Evolutionary conservation across 331 rosid genomes (phyloP), one percentile per base, ranked within the genome.

Genomic region (Dryas integrifolia): DNA sequence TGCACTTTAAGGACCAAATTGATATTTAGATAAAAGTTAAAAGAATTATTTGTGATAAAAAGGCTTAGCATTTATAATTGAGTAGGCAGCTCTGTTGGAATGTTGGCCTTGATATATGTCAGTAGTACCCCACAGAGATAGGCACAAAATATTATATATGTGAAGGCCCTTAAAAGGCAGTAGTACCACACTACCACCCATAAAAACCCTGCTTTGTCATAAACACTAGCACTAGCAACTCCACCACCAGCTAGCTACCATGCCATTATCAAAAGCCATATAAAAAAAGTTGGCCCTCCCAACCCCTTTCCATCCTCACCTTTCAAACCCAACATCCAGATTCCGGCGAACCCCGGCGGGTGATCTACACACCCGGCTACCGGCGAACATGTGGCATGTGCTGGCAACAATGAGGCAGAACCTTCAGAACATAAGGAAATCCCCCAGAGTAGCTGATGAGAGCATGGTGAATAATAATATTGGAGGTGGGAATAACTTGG

Each of bases 361-460:
- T 30, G 35, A 30, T 30, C 35, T 30, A 30, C 35, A 30, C 35
- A 30, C 35, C 35, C 35, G 35, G 35, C 35, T 30, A 30, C 35
- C 35, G 35, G 35, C 35, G 15, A 74, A 39, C n/a, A 91, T 89
- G 92, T 75, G 79, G 87, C 73, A 86, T 58, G 4, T 85, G 74
- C 24, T 89, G 30, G 80, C 79, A 10, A 78, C 82, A 51, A 73
- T 89, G 77, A 77, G 83, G 61, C 90, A 84, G 65, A 92, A 88
- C 75, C 70, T 92, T 15, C 83, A 86, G 16, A 92, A 70, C 79
- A 72, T 86, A 40, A 87, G 76, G 70, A 91, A 91, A 80, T 84
- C 91, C 15, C 86, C 95, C n/a, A 81, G 81, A 80, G 96, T 86
- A 11, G 94, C 90, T 9, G 93, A 91, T 80, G 97, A 85, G 72